Conservation (phyloP, 129 eudicot genomes). For the Artemisia annua region DNA sequence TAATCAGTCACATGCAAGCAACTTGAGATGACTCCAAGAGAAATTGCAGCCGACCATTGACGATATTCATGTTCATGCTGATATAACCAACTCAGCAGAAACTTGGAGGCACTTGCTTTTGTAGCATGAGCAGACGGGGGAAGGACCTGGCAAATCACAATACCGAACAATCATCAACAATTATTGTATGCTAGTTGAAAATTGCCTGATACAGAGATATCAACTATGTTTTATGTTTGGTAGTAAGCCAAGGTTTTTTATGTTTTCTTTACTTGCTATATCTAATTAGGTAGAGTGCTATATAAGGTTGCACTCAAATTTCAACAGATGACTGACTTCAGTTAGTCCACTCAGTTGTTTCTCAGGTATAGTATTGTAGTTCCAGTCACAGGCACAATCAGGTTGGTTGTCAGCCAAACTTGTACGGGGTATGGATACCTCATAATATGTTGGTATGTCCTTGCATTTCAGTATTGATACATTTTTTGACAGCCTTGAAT, state of each 20-base stretch:
- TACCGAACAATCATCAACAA: slow-evolving; percentile 6
- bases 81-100: slow-evolving; percentile 69
- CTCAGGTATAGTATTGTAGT: background rate
- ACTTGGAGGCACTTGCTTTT: slow-evolving; percentile 76
- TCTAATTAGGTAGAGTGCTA: slow-evolving; percentile 8
- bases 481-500: background rate
- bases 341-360: slow-evolving; percentile 5
- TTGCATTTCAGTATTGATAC: background rate
- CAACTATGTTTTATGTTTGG: slow-evolving; percentile 4
- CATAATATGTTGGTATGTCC: slow-evolving; percentile 1
- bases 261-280: background rate
- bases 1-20: slow-evolving; percentile 83
- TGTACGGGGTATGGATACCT: background rate
- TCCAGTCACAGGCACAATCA: slow-evolving; percentile 9
- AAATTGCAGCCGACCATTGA: slow-evolving; percentile 97
- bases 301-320: slow-evolving; percentile 1
- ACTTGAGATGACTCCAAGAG: slow-evolving; percentile 91
- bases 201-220: slow-evolving; percentile 2
- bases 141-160: slow-evolving; percentile 54
- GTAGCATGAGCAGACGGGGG: slow-evolving; percentile 88
- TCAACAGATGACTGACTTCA: background rate
- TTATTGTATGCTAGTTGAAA: slow-evolving; percentile 15
- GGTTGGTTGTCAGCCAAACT: background rate
- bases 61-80: slow-evolving; percentile 95
- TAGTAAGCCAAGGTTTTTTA: slow-evolving; percentile 6